Base-by-base conservation (phyloP, 441 rosid genomes). In the Euphorbia celastroides region DNA sequence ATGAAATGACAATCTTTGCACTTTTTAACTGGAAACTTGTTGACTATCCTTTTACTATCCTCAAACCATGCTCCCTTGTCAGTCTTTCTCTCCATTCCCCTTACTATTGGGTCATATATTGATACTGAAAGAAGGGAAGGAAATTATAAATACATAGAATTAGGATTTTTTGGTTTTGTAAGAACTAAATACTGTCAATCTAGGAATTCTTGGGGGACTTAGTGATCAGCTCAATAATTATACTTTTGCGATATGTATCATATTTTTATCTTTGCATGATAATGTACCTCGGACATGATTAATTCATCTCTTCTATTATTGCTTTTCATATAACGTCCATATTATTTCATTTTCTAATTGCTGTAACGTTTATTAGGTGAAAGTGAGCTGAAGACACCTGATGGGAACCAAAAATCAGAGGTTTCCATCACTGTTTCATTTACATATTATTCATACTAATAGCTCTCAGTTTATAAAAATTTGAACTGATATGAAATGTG, bases 371-470 rank as follows among this genome's bases (percentile, higher is more conserved):
- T 73, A 17, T 70, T 83, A 87, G 90, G 81, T 38, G 85, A 73
- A 70, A 76, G 38, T 68, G 80, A 66, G 80, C 65, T 67, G 52
- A 74, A 46, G 74, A 42, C 73, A 58, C 70, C 70, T 66, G 78
- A 73, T 67, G 78, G 66, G 68, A 79, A 68, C 74, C 79, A 61
- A 75, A 75, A 71, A 48, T 64, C 68, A 65, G 84, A 87, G 96
- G 98, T 90, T 55, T 75, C 70, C 42, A 42, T 73, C 54, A 60
- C 69, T 71, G 28, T 51, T 69, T 42, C 58, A 57, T 66, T 62
- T 69, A 32, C 65, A 23, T 25, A 46, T 62, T 65, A 68, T 36
- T 26, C 34, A 28, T 23, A 62, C 60, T 57, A 28, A 63, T 62
- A 38, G 31, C 22, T 61, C 48, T 36, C 36, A n/a, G 42, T 65